Evolutionary conservation across 495 filamentous ascomycete species (phyloP).

Genomic region (Astrocystis sublimbata): DNA sequence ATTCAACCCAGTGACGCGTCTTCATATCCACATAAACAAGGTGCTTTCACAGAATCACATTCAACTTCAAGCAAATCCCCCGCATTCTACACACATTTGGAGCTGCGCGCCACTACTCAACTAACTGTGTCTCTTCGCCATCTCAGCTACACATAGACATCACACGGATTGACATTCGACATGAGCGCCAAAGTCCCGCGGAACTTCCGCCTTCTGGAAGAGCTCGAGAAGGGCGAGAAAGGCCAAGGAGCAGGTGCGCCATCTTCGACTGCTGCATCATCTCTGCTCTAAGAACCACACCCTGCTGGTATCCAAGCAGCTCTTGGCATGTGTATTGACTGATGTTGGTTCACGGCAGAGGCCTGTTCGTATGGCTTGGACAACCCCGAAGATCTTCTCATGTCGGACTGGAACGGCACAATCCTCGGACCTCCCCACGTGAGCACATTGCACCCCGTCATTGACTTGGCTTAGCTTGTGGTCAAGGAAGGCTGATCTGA

Average conservation of each 20-base stretch:
- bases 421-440: conserved; percentile 97
- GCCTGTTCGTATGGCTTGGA: conserved; percentile 96
- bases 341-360: conserved; percentile 45
- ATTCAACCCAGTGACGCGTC: too few species aligned
- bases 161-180: neutral
- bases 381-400: conserved; percentile 91
- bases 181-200: conserved; percentile 81
- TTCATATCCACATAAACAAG: too few species aligned
- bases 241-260: conserved; percentile 83
- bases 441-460: conserved; percentile 36
- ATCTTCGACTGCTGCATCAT: neutral
- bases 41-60: neutral
- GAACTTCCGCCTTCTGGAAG: conserved; percentile 94
- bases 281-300: neutral
- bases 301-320: neutral
- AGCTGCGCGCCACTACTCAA: neutral
- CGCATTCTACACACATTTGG: neutral
- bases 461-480: neutral
- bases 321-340: neutral
- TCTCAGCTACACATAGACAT: neutral
- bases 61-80: neutral
- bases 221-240: conserved; percentile 99
- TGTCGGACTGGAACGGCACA: conserved; percentile 98
- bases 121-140: neutral
- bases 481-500: conserved; percentile 16